These are phyloP conservation scores for Paramecium sonneborni DNA, from an alignment of 73 alveolate species.

Conservation along the genomic window DNA sequence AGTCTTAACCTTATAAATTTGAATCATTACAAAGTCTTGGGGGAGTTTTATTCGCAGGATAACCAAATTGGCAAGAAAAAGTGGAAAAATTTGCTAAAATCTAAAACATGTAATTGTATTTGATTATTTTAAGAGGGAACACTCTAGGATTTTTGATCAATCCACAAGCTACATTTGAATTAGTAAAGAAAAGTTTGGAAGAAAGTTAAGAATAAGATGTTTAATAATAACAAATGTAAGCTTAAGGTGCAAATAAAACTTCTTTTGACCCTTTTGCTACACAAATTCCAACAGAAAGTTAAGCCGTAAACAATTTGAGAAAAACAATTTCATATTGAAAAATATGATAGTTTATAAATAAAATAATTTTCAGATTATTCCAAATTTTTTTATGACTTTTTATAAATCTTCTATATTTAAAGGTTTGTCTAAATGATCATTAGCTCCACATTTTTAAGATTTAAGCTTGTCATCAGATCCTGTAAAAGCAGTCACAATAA, in stretches of 20 bases:
- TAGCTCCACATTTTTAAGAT: slow-evolving; percentile 62
- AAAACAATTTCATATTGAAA: background rate
- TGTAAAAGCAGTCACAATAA: slow-evolving; percentile 61
- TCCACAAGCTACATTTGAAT: too few species aligned
- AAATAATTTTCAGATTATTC: background rate
- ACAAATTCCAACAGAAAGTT: too few species aligned
- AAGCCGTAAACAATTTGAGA: background rate
- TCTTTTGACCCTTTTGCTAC: too few species aligned
- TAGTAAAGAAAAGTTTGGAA: too few species aligned
- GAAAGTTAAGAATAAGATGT: too few species aligned
- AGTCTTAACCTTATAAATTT: background rate
- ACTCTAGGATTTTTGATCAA: too few species aligned
- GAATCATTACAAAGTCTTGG: background rate
- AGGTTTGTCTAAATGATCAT: slow-evolving; percentile 62
- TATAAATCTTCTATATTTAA: slow-evolving; percentile 52
- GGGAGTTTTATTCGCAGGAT: background rate
- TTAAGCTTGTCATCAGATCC: slow-evolving; percentile 52
- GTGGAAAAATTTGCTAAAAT: background rate
- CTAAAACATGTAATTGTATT: background rate
- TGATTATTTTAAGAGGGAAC: too few species aligned
- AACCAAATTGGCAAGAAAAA: background rate
- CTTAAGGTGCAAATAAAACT: too few species aligned
- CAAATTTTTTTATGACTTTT: slow-evolving; percentile 25
- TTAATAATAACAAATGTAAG: too few species aligned
- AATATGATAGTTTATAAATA: background rate